Conservation (phyloP, 768 basidiomycete species). For the Suillus paluster region DNA sequence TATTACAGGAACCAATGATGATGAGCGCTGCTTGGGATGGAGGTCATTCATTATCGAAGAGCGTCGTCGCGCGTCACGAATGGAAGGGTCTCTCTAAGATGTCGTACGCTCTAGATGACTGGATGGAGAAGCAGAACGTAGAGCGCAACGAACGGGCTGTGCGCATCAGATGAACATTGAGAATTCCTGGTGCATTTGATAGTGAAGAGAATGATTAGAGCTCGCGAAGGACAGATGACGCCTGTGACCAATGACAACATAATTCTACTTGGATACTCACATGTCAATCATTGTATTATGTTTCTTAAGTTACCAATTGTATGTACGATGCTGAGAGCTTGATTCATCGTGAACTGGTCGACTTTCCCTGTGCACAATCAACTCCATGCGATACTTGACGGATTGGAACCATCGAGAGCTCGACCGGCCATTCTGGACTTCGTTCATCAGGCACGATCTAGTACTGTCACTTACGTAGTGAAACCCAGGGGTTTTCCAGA, state of each 20-base stretch:
- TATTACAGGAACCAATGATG: constrained; percentile 75
- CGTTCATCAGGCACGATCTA: too few relatives aligned
- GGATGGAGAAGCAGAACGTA: constrained; percentile 57
- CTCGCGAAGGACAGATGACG: neutral
- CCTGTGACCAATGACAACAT: neutral
- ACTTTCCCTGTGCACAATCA: neutral
- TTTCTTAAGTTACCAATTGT: neutral
- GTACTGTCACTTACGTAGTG: too few relatives aligned
- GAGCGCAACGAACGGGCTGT: constrained; percentile 36
- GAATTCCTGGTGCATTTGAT: constrained; percentile 34
- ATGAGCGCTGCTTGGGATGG: constrained; percentile 93
- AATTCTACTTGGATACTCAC: neutral
- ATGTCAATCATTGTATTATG: neutral
- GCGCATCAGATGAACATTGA: constrained; percentile 16
- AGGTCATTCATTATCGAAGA: constrained; percentile 41
- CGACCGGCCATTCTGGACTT: too few relatives aligned
- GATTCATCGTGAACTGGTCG: neutral
- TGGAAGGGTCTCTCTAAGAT: constrained; percentile 92
- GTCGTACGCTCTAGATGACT: constrained; percentile 69
- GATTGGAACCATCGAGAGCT: neutral
- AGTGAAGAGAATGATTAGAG: constrained; percentile 20
- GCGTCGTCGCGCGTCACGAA: constrained; percentile 89
- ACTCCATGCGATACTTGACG: neutral
- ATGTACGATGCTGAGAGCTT: constrained; percentile 1
- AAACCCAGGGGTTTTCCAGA: constrained; percentile 5